These are phyloP conservation scores for Botrytis paeoniae DNA, from an alignment of 2,329 filamentous ascomycete species.

Conservation along the genomic window DNA sequence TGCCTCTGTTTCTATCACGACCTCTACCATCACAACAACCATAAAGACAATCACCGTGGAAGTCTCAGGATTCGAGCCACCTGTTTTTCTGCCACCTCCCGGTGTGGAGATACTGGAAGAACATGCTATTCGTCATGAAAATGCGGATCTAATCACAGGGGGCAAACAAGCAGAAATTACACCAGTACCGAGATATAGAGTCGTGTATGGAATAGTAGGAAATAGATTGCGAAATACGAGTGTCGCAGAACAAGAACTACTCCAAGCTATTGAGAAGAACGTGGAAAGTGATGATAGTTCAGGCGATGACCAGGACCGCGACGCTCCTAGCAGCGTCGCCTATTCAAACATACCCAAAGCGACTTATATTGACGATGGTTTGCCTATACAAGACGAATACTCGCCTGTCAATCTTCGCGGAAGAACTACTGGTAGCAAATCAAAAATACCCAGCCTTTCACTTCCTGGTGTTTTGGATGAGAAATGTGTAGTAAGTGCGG, in stretches of 20 bases:
- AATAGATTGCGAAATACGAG: slow-evolving; percentile 48
- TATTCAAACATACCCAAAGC: neutral
- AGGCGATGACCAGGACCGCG: neutral
- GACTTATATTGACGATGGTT: neutral
- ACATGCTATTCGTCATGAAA: slow-evolving; percentile 32
- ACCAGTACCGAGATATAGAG: slow-evolving; percentile 44
- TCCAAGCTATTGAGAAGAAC: slow-evolving; percentile 30
- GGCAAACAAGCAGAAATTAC: slow-evolving; percentile 25
- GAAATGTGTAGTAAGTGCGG: neutral
- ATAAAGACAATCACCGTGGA: slow-evolving; percentile 65
- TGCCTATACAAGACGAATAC: neutral
- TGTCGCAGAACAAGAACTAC: slow-evolving; percentile 34
- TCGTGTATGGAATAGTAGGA: slow-evolving; percentile 58
- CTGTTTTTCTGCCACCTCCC: slow-evolving; percentile 53
- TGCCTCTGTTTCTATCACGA: slow-evolving; percentile 58
- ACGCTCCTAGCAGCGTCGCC: neutral
- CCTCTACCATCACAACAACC: slow-evolving; percentile 55
- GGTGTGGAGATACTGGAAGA: slow-evolving; percentile 59
- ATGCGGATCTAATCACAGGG: slow-evolving; percentile 25
- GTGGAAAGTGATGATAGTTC: slow-evolving; percentile 24
- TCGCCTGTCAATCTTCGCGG: too few species aligned
- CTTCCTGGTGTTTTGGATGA: slow-evolving; percentile 15
- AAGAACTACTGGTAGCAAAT: neutral
- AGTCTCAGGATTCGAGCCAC: slow-evolving; percentile 51
- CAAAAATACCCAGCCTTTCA: slow-evolving; percentile 15